phyloP scores from a whole-genome alignment of 2,329 filamentous ascomycete genomes.

The Pseudocercospora macadamiae region DNA sequence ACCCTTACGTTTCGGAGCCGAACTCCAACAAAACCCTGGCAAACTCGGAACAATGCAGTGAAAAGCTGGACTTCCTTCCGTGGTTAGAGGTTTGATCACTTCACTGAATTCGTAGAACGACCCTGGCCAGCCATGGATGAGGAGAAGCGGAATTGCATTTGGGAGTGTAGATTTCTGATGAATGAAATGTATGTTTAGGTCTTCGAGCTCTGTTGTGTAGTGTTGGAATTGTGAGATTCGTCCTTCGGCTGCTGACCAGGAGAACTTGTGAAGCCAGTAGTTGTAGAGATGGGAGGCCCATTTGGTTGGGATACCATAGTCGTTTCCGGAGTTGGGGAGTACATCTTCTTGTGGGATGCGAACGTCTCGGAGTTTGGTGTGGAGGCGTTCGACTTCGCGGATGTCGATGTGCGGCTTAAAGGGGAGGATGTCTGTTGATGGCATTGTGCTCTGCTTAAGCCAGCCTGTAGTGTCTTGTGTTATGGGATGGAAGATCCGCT shows the following conservation, averaged over 20 bases:
- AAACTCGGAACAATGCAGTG: conserved; percentile 62
- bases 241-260: conserved; percentile 39
- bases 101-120: conserved; percentile 50
- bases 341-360: conserved; percentile 39
- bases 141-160: conserved; percentile 43
- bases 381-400: conserved; percentile 41
- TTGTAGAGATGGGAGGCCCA: conserved; percentile 42
- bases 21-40: conserved; percentile 57
- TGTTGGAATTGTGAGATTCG: conserved; percentile 40
- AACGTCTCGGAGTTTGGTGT: conserved; percentile 41
- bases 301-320: conserved; percentile 40
- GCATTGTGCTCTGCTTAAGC: neutral
- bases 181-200: conserved; percentile 45
- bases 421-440: conserved; percentile 30
- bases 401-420: conserved; percentile 41
- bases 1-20: conserved; percentile 32
- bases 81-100: conserved; percentile 42
- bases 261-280: conserved; percentile 40
- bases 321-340: conserved; percentile 40
- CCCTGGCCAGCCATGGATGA: conserved; percentile 52
- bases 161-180: conserved; percentile 38
- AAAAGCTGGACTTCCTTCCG: conserved; percentile 46
- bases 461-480: no score
- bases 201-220: conserved; percentile 42
- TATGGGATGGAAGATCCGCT: no score